Percentiles rank a stretch among this genome's conserved stretches.
Conservation (phyloP, 2,329 filamentous ascomycete genomes). For the Clonostachys byssicola region DNA sequence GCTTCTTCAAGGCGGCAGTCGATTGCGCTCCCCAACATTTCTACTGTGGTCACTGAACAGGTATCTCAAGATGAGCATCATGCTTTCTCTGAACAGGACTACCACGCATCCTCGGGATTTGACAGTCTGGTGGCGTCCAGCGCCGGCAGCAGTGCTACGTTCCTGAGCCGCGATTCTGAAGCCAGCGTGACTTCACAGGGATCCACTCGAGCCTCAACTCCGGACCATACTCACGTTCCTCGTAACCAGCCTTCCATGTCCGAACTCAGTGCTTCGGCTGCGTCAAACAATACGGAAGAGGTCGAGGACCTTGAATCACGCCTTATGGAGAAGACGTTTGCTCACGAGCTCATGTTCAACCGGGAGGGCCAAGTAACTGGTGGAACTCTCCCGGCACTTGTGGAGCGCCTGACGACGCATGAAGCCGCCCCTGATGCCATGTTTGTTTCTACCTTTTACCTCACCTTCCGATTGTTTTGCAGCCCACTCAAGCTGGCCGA, state of each 20-base stretch:
- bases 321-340: constrained; percentile 86
- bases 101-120: constrained; percentile 46
- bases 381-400: constrained; percentile 81
- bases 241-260: constrained; percentile 59
- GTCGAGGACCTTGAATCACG: constrained; percentile 75
- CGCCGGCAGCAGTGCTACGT: constrained; percentile 74
- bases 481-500: constrained; percentile 75
- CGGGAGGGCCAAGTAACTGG: constrained; percentile 94
- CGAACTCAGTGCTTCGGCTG: constrained; percentile 64
- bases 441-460: constrained; percentile 92
- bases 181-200: constrained; percentile 74
- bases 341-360: constrained; percentile 88
- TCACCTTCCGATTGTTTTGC: constrained; percentile 93
- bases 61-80: constrained; percentile 41
- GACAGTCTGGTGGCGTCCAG: constrained; percentile 74
- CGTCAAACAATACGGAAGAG: constrained; percentile 67
- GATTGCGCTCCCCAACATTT: constrained; percentile 54
- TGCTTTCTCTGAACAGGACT: constrained; percentile 33
- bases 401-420: constrained; percentile 92
- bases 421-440: constrained; percentile 87
- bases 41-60: constrained; percentile 43
- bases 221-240: constrained; percentile 57
- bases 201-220: constrained; percentile 85
- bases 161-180: constrained; percentile 76
- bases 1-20: constrained; percentile 41